Evolutionary conservation across 139 green algal genomes (phyloP), one percentile per base, ranked within the genome.

Genomic region (Chlamydomonas incerta): DNA sequence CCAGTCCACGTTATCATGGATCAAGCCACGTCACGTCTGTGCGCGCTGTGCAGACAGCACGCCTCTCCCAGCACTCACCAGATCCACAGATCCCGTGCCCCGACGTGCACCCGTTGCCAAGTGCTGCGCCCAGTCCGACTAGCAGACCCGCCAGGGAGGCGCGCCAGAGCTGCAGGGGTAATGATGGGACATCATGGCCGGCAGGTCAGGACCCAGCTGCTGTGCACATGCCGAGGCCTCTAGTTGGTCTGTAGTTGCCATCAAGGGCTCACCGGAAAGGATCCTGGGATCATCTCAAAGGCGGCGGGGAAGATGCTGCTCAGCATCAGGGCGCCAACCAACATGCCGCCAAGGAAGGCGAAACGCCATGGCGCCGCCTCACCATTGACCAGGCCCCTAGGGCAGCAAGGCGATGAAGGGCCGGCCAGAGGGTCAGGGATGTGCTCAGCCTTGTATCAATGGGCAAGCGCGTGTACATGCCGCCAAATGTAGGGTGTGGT

Each of bases 51-150:
- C n/a, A n/a, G n/a, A n/a, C n/a, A n/a, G n/a, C n/a, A n/a, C n/a
- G 5, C 41, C 8, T 50, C 8, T 50, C 41, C 41, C n/a, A n/a
- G 41, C 8, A 50, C 41, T 50, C 41, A 50, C 41, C 41, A 50
- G 90, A 90, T 76, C 94, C 94, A 72, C 88, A 95, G 68, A 96
- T 93, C 79, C 95, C 95, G 72, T 98, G 95, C 8, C 95, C 95
- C 24, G 66, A 90, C 41, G 95, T 97, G 92, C 95, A 98, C 37
- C 95, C 95, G 87, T 95, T 96, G 68, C 95, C 95, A 33, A 97
- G 57, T 0, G 88, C 62, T 0, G 93, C 82, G 29, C 94, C 94
- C 18, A 95, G 1, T 2, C 94, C 94, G 8, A 97, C 94, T 21
- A 97, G 90, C 29, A 95, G 74, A 3, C 94, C 94, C 11, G 87